Evolutionary conservation across 352 stramenopile species (phyloP), one percentile per base, ranked within the genome.

Genomic region (Globisporangium iwayamae): DNA sequence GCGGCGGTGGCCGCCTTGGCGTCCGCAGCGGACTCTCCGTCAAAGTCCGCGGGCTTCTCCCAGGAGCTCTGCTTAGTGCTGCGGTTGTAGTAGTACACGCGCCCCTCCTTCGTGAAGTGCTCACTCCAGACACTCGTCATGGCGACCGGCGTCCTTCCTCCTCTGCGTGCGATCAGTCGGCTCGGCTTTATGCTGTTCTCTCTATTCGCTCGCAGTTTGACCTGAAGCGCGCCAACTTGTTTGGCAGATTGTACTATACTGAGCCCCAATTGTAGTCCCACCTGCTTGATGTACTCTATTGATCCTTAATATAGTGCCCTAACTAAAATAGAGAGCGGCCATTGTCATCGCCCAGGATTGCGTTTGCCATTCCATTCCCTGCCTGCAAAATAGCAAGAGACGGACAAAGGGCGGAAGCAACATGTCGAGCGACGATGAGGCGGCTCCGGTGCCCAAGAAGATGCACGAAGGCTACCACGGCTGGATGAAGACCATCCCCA

Each of bases 71-170:
- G 80, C 78, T 94, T 93, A 10, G 85, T 94, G 58, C 62, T 76
- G 63, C 83, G 83, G 73, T 96, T 96, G 79, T 96, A 94, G 74
- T 94, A 96, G 70, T 96, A 96, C 61, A 81, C 80, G 18, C 82
- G 79, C 28, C 87, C 87, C 47, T 96, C 87, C 68, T 94, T 93
- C 30, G 85, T 94, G 67, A 85, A 79, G 74, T 96, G 80, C 68
- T 90, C 85, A 70, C 85, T 96, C 85, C 87, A 96, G 22, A 88
- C 71, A 41, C 68, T 72, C 62, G 75, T 71, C 74, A 68, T 63
- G 36, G 48, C 16, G 22, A 16, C 20, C 20, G 2, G 4, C 48
- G 28, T 46, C 55, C 38, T 45, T 9, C 28, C 38, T 43, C 25
- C 6, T 20, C 25, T 22, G n/a, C 20, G 16, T 7, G 38, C 34